Evolutionary conservation across 306 rosid genomes (phyloP).

Genomic region (Abrus pulchellus): DNA sequence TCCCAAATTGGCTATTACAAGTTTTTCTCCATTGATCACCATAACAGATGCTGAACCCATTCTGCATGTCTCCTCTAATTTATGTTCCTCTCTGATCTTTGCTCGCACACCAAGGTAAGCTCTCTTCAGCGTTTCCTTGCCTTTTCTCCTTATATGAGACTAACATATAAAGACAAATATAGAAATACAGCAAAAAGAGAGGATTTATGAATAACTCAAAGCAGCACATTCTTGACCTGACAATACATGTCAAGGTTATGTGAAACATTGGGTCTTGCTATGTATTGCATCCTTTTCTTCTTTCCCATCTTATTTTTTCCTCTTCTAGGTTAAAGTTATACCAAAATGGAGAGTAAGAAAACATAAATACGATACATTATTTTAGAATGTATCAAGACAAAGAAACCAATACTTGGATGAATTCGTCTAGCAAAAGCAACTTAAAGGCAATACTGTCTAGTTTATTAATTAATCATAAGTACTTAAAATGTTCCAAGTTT

Average conservation of each 20-base stretch:
- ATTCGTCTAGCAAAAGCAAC: neutral
- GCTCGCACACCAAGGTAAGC: constrained; percentile 70
- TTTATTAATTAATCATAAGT: neutral
- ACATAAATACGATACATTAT: neutral
- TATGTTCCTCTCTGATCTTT: constrained; percentile 55
- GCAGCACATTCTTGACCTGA: constrained; percentile 6
- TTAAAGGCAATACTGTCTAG: neutral
- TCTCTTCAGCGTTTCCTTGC: constrained; percentile 71
- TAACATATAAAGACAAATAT: constrained; percentile 26
- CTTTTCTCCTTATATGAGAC: constrained; percentile 63
- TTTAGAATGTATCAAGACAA: neutral
- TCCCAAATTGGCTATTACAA: constrained; percentile 79
- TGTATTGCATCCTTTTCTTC: neutral
- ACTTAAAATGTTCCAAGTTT: neutral
- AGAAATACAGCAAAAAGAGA: neutral
- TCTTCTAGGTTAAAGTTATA: neutral
- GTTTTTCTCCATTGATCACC: constrained; percentile 75
- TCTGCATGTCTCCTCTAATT: constrained; percentile 50
- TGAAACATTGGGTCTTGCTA: neutral
- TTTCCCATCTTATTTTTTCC: neutral
- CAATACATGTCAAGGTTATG: neutral
- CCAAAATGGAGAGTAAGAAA: neutral
- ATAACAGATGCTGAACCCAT: constrained; percentile 72
- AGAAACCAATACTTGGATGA: neutral
- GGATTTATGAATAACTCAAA: neutral